Evolutionary conservation across 768 basidiomycete genomes (phyloP).

Genomic region (Amanita pallidorosea): DNA sequence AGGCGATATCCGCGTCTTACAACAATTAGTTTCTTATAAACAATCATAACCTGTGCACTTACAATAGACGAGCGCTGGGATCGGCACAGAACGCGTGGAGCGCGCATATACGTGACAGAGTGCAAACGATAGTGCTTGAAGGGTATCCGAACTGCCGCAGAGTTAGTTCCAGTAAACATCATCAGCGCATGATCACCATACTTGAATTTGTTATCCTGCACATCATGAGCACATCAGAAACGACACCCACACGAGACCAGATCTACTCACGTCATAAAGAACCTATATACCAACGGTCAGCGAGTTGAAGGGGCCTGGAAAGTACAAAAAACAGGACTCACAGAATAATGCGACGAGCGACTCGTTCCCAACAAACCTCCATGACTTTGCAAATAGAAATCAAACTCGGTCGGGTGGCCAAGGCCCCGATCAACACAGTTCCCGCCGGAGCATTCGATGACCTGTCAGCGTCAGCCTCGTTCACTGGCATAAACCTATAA

Average conservation of each 20-base stretch:
- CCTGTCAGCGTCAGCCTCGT: conserved; percentile 37
- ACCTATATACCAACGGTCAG: conserved; percentile 17
- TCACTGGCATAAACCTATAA: conserved; percentile 22
- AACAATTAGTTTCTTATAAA: neutral
- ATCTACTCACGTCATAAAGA: conserved; percentile 27
- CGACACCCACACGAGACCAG: neutral
- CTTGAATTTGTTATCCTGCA: conserved; percentile 49
- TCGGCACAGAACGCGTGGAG: conserved; percentile 75
- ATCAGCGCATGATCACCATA: conserved; percentile 16
- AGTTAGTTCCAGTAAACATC: neutral
- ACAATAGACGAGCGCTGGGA: conserved; percentile 83
- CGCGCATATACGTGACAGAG: conserved; percentile 77
- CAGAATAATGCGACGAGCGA: conserved; percentile 34
- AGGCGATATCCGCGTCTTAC: conserved; percentile 75
- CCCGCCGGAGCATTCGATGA: conserved; percentile 72
- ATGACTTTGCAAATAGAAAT: conserved; percentile 73
- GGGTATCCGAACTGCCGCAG: conserved; percentile 40
- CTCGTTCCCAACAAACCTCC: conserved; percentile 72
- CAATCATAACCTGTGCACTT: conserved; percentile 12
- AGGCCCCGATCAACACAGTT: conserved; percentile 66
- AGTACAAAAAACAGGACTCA: conserved; percentile 16
- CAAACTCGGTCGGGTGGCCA: conserved; percentile 61
- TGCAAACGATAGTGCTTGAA: conserved; percentile 62
- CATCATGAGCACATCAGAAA: neutral
- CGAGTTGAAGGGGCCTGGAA: neutral